Evolutionary conservation across 176 grass and related monocot species (phyloP), one percentile per base, ranked within the genome.

Genomic region (Triticum dicoccoides): DNA sequence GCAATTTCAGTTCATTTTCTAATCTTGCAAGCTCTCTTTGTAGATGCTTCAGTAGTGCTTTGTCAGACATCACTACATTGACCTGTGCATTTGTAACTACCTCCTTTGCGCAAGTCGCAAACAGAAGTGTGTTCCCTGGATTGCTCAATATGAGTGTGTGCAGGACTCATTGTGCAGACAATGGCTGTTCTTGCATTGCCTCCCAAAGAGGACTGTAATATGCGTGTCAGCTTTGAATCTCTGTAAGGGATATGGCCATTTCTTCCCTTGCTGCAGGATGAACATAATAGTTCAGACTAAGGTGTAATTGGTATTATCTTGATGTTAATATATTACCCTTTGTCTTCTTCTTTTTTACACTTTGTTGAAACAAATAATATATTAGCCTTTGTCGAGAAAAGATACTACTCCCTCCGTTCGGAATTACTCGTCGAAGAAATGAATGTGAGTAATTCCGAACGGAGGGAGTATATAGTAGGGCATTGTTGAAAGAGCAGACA

Each of bases 41-140:
- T 63, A 97, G 92, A 65, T 94, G 94, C 87, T 93, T 94, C 72
- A 99, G 87, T 30, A 96, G 77, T 78, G 90, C 94, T 76, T 94
- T 99, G 80, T 99, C 97, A 80, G 97, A 94, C 90, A 99, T 97
- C 66, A 99, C 92, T 8, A 99, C 80, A n/a, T 99, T 99, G 83
- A 99, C 94, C 65, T 91, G 87, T 82, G 97, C 97, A 87, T 97
- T 99, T 79, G 94, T 95, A 80, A 90, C 80, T 13, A 99, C 97
- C 64, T 99, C 90, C 72, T 97, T 97, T 49, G 97, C 92, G 21
- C 97, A 97, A 80, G 89, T 97, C 1, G 97, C 97, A 21, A 99
- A 99, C 33, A 99, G 83, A 69, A 99, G 92, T 49, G 97, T 94
- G 68, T 99, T 99, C 80, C 80, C 92, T 89, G 41, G 94, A 96